Evolutionary conservation across 202 grass and related monocot species (phyloP), one percentile per base, ranked within the genome.

Genomic region (Setaria italica): DNA sequence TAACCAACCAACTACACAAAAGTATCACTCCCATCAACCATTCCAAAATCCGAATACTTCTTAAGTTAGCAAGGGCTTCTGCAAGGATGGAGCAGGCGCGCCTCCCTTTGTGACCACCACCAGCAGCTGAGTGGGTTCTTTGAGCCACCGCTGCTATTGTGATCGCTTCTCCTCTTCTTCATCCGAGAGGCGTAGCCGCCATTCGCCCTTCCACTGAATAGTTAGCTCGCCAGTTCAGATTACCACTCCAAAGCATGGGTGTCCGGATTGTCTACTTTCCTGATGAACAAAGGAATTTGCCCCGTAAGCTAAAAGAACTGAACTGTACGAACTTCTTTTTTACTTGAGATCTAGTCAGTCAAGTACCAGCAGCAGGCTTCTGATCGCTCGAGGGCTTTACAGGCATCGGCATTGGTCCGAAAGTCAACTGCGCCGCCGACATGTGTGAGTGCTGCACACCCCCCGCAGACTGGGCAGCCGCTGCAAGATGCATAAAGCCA

Each of bases 361-460:
- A 65, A 43, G 88, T 95, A 95, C 95, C 93, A 59, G 91, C 89
- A 78, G 92, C 89, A 78, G 95, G 93, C 70, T 98, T 95, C 77
- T 93, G 91, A 74, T 98, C 95, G 48, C 76, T 80, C 6, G 85
- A 51, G 5, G 90, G 89, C 76, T 95, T 95, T 34, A 93, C 66
- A 0, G 92, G 84, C 82, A 85, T 79, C 0, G 77, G 70, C 89
- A 93, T 76, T 45, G 89, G 37, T 59, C 92, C 87, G 2, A 93
- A 95, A 4, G 80, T 53, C 65, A 98, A 89, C 46, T 90, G 89
- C 0, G 86, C 83, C 1, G 85, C 80, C 48, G 91, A 75, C 74
- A 93, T 87, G 60, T 89, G 88, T 51, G 89, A 25, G 45, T 91
- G 89, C 5, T 87, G 85, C 59, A 83, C 64, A 47, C 84, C 86